Evolutionary conservation across 805 yeast genomes (phyloP).

Genomic region (Barnettozyma californica): DNA sequence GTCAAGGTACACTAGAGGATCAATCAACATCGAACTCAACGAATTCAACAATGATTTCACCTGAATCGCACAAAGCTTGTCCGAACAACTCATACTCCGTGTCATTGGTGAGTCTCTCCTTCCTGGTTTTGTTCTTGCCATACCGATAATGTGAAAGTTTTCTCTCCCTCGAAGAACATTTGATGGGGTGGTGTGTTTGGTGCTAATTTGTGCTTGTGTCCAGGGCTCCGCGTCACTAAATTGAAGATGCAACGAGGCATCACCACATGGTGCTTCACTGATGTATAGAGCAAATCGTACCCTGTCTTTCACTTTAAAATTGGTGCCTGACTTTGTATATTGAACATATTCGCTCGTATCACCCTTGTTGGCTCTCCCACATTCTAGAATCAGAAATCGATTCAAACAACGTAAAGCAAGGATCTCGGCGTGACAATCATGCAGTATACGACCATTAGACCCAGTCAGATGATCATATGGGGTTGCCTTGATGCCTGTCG

Average conservation of each 20-base stretch:
- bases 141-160: conserved; percentile 49
- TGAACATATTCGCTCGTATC: conserved; percentile 12
- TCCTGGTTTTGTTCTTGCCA: conserved; percentile 91
- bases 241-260: conserved; percentile 57
- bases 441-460: conserved; percentile 59
- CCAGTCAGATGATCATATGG: conserved; percentile 46
- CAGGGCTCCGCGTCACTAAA: conserved; percentile 26
- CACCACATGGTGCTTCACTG: conserved; percentile 89
- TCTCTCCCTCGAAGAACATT: conserved; percentile 56
- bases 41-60: conserved; percentile 47
- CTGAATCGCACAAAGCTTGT: conserved; percentile 68
- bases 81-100: conserved; percentile 83
- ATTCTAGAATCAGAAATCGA: conserved; percentile 18
- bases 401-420: conserved; percentile 70
- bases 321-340: background rate
- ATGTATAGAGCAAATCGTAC: conserved; percentile 53
- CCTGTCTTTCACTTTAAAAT: conserved; percentile 30
- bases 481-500: conserved; percentile 80
- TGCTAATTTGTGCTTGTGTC: conserved; percentile 10
- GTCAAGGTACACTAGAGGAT: conserved; percentile 32
- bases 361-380: conserved; percentile 6
- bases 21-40: conserved; percentile 32
- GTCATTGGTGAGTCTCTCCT: conserved; percentile 70
- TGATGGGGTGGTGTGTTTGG: background rate
- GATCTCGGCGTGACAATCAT: conserved; percentile 90